Conservation (phyloP, 768 basidiomycete species). For the Kwoniella bestiolae region DNA sequence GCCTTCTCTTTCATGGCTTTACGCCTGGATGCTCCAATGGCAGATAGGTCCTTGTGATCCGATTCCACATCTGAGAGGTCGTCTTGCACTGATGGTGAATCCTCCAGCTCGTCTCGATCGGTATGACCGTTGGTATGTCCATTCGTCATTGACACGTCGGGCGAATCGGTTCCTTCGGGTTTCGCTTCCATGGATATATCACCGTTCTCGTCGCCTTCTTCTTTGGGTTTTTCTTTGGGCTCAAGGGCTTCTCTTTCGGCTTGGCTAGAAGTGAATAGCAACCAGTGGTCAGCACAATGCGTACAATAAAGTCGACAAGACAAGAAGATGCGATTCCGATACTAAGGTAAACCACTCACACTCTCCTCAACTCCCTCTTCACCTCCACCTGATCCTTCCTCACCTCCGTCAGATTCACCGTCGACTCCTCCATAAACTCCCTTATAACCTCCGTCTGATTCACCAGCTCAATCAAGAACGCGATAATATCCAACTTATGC, state of each 20-base stretch:
- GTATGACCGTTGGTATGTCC: conserved; percentile 12
- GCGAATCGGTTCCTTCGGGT: conserved; percentile 28
- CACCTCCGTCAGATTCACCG: conserved; percentile 84
- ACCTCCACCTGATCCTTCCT: conserved; percentile 95
- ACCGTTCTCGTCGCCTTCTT: conserved; percentile 36
- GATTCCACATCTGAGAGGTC: conserved; percentile 65
- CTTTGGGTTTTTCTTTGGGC: conserved; percentile 39
- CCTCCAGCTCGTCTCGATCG: conserved; percentile 45
- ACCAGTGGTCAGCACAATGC: too few species aligned
- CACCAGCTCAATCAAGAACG: conserved; percentile 86
- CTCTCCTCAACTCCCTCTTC: conserved; percentile 83
- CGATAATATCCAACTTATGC: conserved; percentile 82
- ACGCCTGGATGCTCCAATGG: conserved; percentile 37
- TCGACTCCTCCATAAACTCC: conserved; percentile 85
- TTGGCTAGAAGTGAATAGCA: too few species aligned
- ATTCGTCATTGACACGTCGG: conserved; percentile 29
- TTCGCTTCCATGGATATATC: conserved; percentile 47
- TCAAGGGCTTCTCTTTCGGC: conserved; percentile 55
- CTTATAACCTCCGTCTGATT: conserved; percentile 89
- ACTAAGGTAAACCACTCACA: conserved; percentile 65
- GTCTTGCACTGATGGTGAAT: conserved; percentile 28
- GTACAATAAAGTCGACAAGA: too few species aligned
- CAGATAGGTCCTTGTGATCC: conserved; percentile 45
- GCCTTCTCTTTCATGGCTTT: conserved; percentile 49
- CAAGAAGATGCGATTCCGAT: too few species aligned